Evolutionary conservation across 1,284 basidiomycete species (phyloP).

Genomic region (Sphaerobolus stellatus): DNA sequence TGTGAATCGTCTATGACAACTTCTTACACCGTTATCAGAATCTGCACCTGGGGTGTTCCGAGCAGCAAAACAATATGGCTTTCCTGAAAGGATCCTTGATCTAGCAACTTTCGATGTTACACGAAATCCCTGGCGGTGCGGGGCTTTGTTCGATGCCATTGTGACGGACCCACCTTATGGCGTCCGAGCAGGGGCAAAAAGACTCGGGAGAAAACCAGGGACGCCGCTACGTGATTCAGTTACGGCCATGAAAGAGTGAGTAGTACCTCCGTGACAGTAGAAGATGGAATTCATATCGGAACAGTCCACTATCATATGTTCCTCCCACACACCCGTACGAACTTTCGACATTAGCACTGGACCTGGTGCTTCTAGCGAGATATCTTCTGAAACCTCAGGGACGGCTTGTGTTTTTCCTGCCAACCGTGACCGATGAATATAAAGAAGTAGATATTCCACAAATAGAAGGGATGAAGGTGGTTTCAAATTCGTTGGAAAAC

Average conservation of each 20-base stretch:
- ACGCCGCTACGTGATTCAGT: slow-evolving; percentile 19
- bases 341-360: slow-evolving; percentile 78
- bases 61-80: slow-evolving; percentile 85
- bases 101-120: slow-evolving; percentile 91
- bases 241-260: slow-evolving; percentile 9
- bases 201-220: slow-evolving; percentile 68
- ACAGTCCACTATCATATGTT: slow-evolving; percentile 68
- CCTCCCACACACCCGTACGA: slow-evolving; percentile 93
- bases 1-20: neutral
- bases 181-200: slow-evolving; percentile 94
- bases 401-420: slow-evolving; percentile 92
- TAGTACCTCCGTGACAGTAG: no score
- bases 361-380: slow-evolving; percentile 82
- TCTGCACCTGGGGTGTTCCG: slow-evolving; percentile 69
- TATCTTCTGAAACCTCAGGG: slow-evolving; percentile 86
- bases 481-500: slow-evolving; percentile 89
- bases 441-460: slow-evolving; percentile 79
- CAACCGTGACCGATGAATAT: slow-evolving; percentile 89
- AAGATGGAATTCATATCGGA: no score
- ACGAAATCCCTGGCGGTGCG: slow-evolving; percentile 83
- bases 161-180: slow-evolving; percentile 95
- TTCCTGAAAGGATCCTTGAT: slow-evolving; percentile 76
- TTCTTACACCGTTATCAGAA: slow-evolving; percentile 34
- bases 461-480: slow-evolving; percentile 84
- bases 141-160: slow-evolving; percentile 91